Percentiles rank a stretch among this genome's conserved stretches.
These are phyloP conservation scores for Rhodotorula taiwanensis DNA, from an alignment of 768 basidiomycete genomes.

Conservation along the genomic window DNA sequence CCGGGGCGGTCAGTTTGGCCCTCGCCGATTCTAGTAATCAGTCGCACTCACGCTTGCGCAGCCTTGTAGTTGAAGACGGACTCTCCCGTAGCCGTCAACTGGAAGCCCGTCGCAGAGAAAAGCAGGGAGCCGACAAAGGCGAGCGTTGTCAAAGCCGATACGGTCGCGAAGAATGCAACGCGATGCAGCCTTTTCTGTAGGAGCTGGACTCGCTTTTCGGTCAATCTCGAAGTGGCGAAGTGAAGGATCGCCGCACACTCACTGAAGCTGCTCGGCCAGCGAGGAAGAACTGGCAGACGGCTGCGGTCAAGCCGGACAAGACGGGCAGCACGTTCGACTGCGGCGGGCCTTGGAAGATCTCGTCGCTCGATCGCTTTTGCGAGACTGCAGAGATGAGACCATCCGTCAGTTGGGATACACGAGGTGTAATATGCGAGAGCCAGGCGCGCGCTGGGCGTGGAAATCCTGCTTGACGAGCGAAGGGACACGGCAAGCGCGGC, in stretches of 20 bases:
- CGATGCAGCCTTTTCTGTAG: not conserved
- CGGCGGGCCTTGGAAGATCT: not conserved
- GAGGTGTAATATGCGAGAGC: too few species aligned
- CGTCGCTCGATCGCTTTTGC: not conserved
- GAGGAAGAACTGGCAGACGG: conserved; percentile 7
- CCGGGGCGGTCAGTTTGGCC: not conserved
- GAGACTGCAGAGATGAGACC: not conserved
- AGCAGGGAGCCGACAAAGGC: conserved; percentile 6
- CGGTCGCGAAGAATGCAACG: not conserved
- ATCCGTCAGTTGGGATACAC: too few species aligned
- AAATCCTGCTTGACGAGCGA: too few species aligned
- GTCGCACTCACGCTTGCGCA: not conserved
- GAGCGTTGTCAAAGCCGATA: not conserved
- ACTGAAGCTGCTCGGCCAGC: not conserved
- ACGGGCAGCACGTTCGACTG: conserved; percentile 4
- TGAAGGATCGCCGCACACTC: not conserved
- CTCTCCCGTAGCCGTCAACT: rapidly evolving
- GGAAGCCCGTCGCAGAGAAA: conserved; percentile 5
- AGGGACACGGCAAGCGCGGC: too few species aligned
- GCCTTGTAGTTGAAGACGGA: not conserved
- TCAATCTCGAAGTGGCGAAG: not conserved
- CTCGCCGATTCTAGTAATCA: not conserved
- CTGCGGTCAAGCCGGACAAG: not conserved
- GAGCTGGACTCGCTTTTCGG: not conserved
- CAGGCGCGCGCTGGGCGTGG: too few species aligned